phyloP scores from a whole-genome alignment of 495 filamentous ascomycete genomes.

The Aspergillus haitiensis region DNA sequence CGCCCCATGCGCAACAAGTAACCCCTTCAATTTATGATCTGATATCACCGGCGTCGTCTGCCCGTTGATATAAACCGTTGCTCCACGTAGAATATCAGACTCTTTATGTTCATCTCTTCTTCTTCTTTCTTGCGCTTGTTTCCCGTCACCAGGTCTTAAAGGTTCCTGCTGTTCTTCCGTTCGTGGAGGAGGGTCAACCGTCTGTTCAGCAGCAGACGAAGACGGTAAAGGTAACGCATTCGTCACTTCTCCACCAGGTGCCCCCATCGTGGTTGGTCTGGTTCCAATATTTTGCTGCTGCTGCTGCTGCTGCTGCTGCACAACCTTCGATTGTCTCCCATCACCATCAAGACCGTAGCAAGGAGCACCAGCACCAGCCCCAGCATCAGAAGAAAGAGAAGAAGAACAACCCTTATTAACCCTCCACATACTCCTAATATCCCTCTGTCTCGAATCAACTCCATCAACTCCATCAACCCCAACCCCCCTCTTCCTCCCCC shows the following conservation, averaged over 20 bases:
- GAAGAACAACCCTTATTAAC: slow-evolving; percentile 19
- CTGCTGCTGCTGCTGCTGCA: too few relatives aligned
- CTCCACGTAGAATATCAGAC: slow-evolving; percentile 58
- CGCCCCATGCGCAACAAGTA: slow-evolving; percentile 73
- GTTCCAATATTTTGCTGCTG: too few relatives aligned
- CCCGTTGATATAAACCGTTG: slow-evolving; percentile 85
- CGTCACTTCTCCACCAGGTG: too few relatives aligned
- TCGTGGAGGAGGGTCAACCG: background rate
- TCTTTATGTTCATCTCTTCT: background rate
- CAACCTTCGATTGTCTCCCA: too few relatives aligned
- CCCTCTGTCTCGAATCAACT: slow-evolving; percentile 30
- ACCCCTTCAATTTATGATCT: slow-evolving; percentile 80
- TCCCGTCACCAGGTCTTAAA: background rate
- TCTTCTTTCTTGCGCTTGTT: slow-evolving; percentile 8
- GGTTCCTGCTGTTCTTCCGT: background rate
- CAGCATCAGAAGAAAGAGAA: background rate
- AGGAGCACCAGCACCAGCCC: background rate
- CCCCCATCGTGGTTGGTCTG: too few relatives aligned
- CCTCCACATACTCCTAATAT: slow-evolving; percentile 39
- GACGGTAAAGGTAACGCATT: too few relatives aligned
- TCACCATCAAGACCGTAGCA: too few relatives aligned
- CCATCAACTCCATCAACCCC: background rate
- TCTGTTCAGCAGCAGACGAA: background rate
- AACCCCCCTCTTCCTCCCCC: background rate
- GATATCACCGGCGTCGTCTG: slow-evolving; percentile 77